Evolutionary conservation across 1,139 yeast species (phyloP), one percentile per base, ranked within the genome.

Genomic region (Candida sanyaensis): DNA sequence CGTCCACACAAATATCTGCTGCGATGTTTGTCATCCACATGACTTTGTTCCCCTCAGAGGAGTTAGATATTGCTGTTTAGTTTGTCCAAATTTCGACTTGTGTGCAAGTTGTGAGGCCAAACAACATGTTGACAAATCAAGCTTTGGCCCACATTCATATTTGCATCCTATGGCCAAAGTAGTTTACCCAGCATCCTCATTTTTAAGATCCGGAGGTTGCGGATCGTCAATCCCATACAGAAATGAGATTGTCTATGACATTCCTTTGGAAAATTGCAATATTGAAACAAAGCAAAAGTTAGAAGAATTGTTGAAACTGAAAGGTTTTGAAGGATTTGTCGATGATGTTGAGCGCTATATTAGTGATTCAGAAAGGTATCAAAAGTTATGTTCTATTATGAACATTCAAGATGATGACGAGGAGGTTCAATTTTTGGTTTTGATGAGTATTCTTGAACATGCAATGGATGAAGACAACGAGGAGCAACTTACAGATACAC

Each of bases 61-160:
- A 1, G 55, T 60, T 11, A 72, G 88, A 53, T 84, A 69, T 64
- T 72, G 75, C 47, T 84, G 90, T 59, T 54, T 75, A 45, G 75
- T 75, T 30, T 84, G 90, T 58, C 51, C 58, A 3, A 77, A 84
- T 55, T 83, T 69, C 61, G 88, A 84, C 56, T 66, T 83, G 49
- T 84, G 90, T 58, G 68, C 73, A 32, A 44, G 55, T 1, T 84
- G 89, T 59, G 83, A 78, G 53, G 46, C 53, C 0, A 57, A 58
- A 29, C 64, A 56, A 36, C 53, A 53, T 21, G 13, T 27, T 17
- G 48, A 52, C 11, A 52, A 58, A 26, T 45, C 49, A 10, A 46
- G 52, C 36, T 45, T 57, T 44, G 64, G 64, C 11, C 36, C 41
- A 4, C 77, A 73, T 54, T 51, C 58, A 6, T 59, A 53, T 44